Base-by-base conservation (phyloP, 495 filamentous ascomycete genomes). In the Lindgomyces ingoldianus region DNA sequence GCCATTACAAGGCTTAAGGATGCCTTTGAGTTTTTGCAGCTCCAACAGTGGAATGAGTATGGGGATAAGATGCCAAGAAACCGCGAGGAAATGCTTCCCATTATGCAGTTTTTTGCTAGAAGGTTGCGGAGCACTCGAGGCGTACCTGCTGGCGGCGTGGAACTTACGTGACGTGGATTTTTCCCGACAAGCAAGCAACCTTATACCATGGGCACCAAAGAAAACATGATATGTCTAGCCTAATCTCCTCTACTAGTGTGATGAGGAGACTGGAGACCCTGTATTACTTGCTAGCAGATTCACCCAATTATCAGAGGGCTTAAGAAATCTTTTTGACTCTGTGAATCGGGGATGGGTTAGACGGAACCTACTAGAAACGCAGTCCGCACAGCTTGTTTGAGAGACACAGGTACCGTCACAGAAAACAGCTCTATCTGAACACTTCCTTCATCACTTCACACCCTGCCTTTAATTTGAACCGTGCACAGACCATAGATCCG, bases 31-130 rank as follows among this genome's bases (percentile, higher is more conserved):
- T 80, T 83, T 70, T 86, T 93, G 16, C 84, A 90, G 75, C 78
- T 92, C 63, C 84, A 85, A 56, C 83, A 84, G 70, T 98, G 94
- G 89, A 79, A 76, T 61, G 84, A 86, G 73, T 70, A 69, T 12
- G 90, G 88, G 10, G 94, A 97, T 79, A 82, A 82, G 9, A 96
- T 97, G 94, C 90, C 92, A 22, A 75, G 77, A 61, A 91, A 79
- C 73, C 78, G 87, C 54, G 91, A 96, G 21, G 93, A 98, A 81
- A 91, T 94, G 85, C 63, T 90, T 64, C 93, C 94, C 1, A 84
- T 97, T 49, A 97, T 98, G 93, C 81, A 85, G 71, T 98, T 97
- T 76, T 89, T 97, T 72, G 90, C 88, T 0, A 81, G 89, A 57
- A 81, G 89, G 67, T 74, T 98, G 72, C 78, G 79, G 74, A 92